Evolutionary conservation across 2,329 filamentous ascomycete genomes (phyloP).

Genomic region (Microsporum audouinii): DNA sequence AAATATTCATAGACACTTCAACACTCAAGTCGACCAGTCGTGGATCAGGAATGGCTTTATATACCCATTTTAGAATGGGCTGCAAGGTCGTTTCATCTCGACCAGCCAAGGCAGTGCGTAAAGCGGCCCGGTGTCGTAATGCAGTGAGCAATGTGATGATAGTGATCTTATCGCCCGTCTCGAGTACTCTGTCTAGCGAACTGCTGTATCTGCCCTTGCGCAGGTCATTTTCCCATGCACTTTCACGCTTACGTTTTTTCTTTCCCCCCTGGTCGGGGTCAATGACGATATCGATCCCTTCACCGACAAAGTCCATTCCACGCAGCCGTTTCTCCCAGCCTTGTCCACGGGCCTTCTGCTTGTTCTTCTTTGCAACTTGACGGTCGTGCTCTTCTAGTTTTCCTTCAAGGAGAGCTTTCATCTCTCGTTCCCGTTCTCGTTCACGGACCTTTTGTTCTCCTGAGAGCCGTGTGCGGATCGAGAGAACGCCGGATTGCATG

Average conservation of each 20-base stretch:
- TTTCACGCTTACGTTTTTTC: constrained; percentile 53
- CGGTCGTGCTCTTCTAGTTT: constrained; percentile 68
- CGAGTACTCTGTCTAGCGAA: constrained; percentile 70
- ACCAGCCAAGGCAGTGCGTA: constrained; percentile 66
- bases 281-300: constrained; percentile 79
- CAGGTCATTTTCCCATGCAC: constrained; percentile 69
- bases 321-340: constrained; percentile 52
- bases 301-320: constrained; percentile 69
- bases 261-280: constrained; percentile 53
- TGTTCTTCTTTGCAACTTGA: constrained; percentile 58
- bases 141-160: constrained; percentile 70
- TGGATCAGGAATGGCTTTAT: constrained; percentile 69
- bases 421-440: constrained; percentile 67
- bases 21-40: constrained; percentile 69
- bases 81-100: constrained; percentile 71
- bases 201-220: constrained; percentile 64
- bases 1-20: constrained; percentile 67
- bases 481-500: constrained; percentile 87
- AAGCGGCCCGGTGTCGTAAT: constrained; percentile 74
- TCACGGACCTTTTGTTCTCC: constrained; percentile 68
- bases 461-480: constrained; percentile 75
- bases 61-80: constrained; percentile 74
- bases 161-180: constrained; percentile 46
- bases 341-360: constrained; percentile 44
- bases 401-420: constrained; percentile 69